phyloP scores from a whole-genome alignment of 768 basidiomycete genomes.

The Cubamyces sp. region DNA sequence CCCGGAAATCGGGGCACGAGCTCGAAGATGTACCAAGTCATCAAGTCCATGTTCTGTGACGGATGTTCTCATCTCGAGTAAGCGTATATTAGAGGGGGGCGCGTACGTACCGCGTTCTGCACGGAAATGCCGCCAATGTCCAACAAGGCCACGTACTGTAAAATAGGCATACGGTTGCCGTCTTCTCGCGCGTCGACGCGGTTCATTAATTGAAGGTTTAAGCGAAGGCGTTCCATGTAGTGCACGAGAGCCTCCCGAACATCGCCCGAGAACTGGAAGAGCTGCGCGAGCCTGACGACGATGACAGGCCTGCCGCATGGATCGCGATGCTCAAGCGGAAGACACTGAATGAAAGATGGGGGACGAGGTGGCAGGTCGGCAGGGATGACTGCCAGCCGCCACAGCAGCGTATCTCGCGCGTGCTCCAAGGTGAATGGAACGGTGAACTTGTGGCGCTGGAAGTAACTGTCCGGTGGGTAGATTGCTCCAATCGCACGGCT shows the following conservation, averaged over 20 bases:
- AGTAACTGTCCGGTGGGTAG: conserved; percentile 6
- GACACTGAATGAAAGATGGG: conserved; percentile 47
- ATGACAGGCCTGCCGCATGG: conserved; percentile 70
- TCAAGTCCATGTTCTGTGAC: conserved; percentile 59
- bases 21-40: conserved; percentile 68
- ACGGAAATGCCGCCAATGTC: conserved; percentile 63
- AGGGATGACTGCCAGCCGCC: conserved; percentile 57
- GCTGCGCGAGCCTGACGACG: conserved; percentile 50
- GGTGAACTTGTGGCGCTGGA: conserved; percentile 70
- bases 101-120: conserved; percentile 54
- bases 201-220: conserved; percentile 57
- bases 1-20: conserved; percentile 74
- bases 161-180: conserved; percentile 38
- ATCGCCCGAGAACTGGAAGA: conserved; percentile 44
- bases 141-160: conserved; percentile 72
- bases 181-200: conserved; percentile 33
- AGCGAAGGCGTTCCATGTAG: conserved; percentile 57
- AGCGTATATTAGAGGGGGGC: conserved; percentile 12
- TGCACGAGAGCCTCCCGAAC: conserved; percentile 49
- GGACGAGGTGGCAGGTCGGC: conserved; percentile 43
- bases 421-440: conserved; percentile 64
- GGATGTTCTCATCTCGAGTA: not conserved
- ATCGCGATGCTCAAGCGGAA: conserved; percentile 58
- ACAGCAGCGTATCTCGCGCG: conserved; percentile 55
- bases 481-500: not conserved